A percentile compares a stretch with the other conserved stretches of the same genome.
phyloP scores from a whole-genome alignment of 768 basidiomycete genomes.

The Boletus sp. region DNA sequence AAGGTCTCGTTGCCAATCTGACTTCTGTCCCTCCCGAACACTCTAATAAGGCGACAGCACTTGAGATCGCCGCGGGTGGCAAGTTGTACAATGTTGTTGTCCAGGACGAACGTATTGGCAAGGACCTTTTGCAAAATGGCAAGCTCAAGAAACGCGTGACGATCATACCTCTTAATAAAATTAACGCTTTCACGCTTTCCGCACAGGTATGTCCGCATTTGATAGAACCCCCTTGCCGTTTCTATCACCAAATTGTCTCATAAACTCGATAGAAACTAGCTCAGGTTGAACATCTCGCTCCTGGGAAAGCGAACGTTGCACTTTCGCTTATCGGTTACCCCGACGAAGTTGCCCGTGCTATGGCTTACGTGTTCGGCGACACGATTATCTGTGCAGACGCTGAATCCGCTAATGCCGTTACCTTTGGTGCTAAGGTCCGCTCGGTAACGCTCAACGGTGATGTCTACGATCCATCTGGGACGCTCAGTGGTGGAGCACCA shows the following conservation, averaged over 20 bases:
- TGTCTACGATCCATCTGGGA: constrained; percentile 94
- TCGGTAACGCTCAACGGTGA: constrained; percentile 95
- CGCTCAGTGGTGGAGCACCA: constrained; percentile 86
- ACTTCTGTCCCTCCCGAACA: constrained; percentile 68
- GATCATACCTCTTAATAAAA: constrained; percentile 92
- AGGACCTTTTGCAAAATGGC: constrained; percentile 75
- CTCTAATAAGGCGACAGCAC: constrained; percentile 78
- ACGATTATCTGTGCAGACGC: constrained; percentile 90
- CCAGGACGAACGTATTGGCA: constrained; percentile 85
- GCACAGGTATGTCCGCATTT: constrained; percentile 40
- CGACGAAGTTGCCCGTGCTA: constrained; percentile 79
- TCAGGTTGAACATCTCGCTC: constrained; percentile 66
- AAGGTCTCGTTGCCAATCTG: constrained; percentile 89
- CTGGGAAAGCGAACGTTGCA: constrained; percentile 79
- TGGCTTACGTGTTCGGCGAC: constrained; percentile 91
- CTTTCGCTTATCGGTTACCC: constrained; percentile 86
- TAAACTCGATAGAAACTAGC: constrained; percentile 61
- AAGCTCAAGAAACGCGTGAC: constrained; percentile 84
- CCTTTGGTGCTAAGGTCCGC: constrained; percentile 68
- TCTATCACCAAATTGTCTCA: neutral
- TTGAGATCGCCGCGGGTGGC: constrained; percentile 89
- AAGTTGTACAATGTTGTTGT: constrained; percentile 93
- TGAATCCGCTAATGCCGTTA: constrained; percentile 80
- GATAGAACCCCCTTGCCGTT: neutral
- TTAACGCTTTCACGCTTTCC: constrained; percentile 57